Evolutionary conservation across 129 eudicot species (phyloP).

Genomic region (Tanacetum coccineum): DNA sequence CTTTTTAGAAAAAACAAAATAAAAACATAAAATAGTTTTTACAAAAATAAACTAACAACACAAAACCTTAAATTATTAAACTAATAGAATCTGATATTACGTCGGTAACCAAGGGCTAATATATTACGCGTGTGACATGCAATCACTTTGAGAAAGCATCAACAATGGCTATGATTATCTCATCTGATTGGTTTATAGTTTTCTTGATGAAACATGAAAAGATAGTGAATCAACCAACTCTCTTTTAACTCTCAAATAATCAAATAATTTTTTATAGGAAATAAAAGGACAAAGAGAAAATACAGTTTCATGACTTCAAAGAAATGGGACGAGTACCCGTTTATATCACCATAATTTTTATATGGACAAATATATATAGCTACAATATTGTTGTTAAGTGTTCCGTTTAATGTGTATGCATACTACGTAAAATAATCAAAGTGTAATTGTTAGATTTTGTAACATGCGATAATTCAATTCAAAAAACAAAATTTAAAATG

Average conservation of each 20-base stretch:
- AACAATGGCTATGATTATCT: neutral
- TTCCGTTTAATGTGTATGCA: too few relatives aligned
- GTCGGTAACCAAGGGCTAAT: too few relatives aligned
- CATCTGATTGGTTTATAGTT: too few relatives aligned
- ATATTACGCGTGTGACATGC: neutral
- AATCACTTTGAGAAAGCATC: neutral
- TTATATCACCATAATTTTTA: neutral
- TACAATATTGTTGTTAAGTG: neutral
- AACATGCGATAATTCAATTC: too few relatives aligned
- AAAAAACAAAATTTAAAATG: too few relatives aligned
- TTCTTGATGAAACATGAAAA: slow-evolving; percentile 25
- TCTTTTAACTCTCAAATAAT: slow-evolving; percentile 14
- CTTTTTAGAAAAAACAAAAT: too few relatives aligned
- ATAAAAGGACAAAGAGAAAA: neutral
- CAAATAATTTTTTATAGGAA: neutral
- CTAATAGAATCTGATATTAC: too few relatives aligned
- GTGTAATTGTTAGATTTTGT: too few relatives aligned
- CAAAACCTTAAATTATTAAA: too few relatives aligned
- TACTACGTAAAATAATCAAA: too few relatives aligned
- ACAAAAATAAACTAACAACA: too few relatives aligned
- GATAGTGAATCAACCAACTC: slow-evolving; percentile 32
- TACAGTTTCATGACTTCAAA: slow-evolving; percentile 17
- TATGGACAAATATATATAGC: neutral
- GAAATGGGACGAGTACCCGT: neutral
- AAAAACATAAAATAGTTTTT: too few relatives aligned